Evolutionary conservation across 129 eudicot species (phyloP).

Genomic region (Logfia minima): DNA sequence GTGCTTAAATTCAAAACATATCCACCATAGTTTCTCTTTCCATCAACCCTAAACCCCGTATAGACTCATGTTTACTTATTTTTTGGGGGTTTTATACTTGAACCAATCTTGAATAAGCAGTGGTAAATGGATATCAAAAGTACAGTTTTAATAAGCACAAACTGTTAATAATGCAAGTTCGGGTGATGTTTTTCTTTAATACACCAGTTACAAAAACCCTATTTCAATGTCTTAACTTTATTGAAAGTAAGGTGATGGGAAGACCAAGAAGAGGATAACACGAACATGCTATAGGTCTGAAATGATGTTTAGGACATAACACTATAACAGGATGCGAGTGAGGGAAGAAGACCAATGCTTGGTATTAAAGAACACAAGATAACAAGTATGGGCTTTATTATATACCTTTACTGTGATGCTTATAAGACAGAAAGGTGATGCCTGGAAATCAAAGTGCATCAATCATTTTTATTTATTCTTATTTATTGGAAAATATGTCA

Average conservation of each 20-base stretch:
- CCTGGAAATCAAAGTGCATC: neutral
- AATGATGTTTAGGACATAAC: neutral
- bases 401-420: neutral
- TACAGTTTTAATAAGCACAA: slow-evolving; percentile 1
- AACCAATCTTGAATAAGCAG: neutral
- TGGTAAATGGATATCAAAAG: slow-evolving; percentile 1
- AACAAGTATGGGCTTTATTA: neutral
- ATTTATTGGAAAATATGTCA: neutral
- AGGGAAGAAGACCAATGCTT: neutral
- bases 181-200: neutral
- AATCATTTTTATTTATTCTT: neutral
- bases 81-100: slow-evolving; percentile 6
- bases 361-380: neutral
- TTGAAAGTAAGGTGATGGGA: neutral
- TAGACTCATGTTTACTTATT: slow-evolving; percentile 6
- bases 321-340: neutral
- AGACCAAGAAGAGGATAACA: slow-evolving; percentile 6
- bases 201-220: neutral
- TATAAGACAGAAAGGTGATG: neutral
- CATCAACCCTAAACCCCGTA: neutral
- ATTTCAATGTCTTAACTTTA: neutral
- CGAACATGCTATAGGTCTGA: neutral
- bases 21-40: slow-evolving; percentile 1
- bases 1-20: neutral
- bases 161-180: neutral